These are phyloP conservation scores for Metarhizium humberi DNA, from an alignment of 2,329 filamentous ascomycete genomes.

Conservation along the genomic window DNA sequence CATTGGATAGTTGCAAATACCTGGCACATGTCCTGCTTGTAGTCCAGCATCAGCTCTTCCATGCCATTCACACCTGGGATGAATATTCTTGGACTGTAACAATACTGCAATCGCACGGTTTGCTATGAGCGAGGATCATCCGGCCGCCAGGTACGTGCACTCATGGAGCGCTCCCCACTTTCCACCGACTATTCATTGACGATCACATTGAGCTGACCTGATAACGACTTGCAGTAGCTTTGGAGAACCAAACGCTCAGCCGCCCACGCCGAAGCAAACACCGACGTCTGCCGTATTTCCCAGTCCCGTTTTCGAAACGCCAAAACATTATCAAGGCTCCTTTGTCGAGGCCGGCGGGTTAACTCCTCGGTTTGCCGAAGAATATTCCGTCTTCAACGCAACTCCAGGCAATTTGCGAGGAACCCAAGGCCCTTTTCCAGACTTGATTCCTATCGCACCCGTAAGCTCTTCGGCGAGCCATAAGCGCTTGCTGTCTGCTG, in stretches of 20 bases:
- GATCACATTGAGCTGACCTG: constrained; percentile 23
- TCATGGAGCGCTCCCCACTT: constrained; percentile 7
- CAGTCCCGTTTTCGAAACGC: constrained; percentile 48
- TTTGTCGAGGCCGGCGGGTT: constrained; percentile 42
- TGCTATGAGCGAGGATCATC: constrained; percentile 58
- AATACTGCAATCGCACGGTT: constrained; percentile 14
- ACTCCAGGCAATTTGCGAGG: constrained; percentile 49
- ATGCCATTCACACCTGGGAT: constrained; percentile 5
- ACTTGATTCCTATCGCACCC: constrained; percentile 30
- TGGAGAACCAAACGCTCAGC: constrained; percentile 54
- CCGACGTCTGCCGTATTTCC: constrained; percentile 44
- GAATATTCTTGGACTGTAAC: constrained; percentile 9
- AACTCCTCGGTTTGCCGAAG: constrained; percentile 55
- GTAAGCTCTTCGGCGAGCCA: constrained; percentile 26
- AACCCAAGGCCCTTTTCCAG: constrained; percentile 33
- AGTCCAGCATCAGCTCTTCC: constrained; percentile 1
- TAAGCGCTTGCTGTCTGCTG: constrained; percentile 43
- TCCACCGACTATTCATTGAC: constrained; percentile 9
- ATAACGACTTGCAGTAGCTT: constrained; percentile 35
- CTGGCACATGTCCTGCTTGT: background rate
- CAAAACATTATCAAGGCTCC: constrained; percentile 35
- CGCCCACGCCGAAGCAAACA: constrained; percentile 49
- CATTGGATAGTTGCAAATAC: background rate
- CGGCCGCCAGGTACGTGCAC: constrained; percentile 39
- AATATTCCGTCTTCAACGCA: constrained; percentile 57